A percentile compares a stretch with the other conserved stretches of the same genome.
Evolutionary conservation across 164 flowering plant genomes (phyloP).

Genomic region (Vitis labrusca): DNA sequence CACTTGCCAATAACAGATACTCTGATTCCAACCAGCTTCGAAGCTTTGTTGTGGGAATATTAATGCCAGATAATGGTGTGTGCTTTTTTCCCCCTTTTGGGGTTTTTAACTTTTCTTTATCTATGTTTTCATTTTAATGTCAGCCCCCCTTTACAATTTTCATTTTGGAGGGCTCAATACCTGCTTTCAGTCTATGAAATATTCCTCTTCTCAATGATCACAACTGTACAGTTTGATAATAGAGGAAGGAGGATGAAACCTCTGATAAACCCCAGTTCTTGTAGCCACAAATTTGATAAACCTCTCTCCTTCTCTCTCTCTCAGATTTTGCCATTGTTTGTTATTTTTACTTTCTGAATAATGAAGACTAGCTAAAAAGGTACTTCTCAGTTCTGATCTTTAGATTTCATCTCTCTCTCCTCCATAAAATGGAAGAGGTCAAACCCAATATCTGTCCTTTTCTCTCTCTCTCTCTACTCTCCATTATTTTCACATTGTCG

Average conservation of each 20-base stretch:
- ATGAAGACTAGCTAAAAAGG: too few relatives aligned
- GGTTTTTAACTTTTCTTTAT: neutral
- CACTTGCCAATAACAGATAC: slow-evolving; percentile 21
- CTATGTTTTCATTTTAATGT: neutral
- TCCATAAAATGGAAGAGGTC: neutral
- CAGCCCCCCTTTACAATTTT: neutral
- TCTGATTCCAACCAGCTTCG: slow-evolving; percentile 20
- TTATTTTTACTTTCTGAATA: too few relatives aligned
- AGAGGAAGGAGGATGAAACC: too few relatives aligned
- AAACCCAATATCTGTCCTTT: neutral
- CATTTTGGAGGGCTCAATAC: neutral
- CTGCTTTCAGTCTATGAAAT: too few relatives aligned
- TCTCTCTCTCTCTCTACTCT: neutral
- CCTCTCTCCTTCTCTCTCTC: too few relatives aligned
- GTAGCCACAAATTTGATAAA: too few relatives aligned
- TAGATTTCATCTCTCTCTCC: neutral
- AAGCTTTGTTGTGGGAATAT: slow-evolving; percentile 39
- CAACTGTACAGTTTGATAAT: too few relatives aligned
- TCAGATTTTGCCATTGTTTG: too few relatives aligned
- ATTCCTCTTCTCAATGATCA: too few relatives aligned
- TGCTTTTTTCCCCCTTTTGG: neutral
- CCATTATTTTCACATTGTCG: neutral
- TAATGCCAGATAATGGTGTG: slow-evolving; percentile 3
- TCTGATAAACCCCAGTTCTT: too few relatives aligned
- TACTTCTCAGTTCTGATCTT: too few relatives aligned